Evolutionary conservation across 2,329 filamentous ascomycete genomes (phyloP).

Genomic region (Pseudogymnoascus sp.): DNA sequence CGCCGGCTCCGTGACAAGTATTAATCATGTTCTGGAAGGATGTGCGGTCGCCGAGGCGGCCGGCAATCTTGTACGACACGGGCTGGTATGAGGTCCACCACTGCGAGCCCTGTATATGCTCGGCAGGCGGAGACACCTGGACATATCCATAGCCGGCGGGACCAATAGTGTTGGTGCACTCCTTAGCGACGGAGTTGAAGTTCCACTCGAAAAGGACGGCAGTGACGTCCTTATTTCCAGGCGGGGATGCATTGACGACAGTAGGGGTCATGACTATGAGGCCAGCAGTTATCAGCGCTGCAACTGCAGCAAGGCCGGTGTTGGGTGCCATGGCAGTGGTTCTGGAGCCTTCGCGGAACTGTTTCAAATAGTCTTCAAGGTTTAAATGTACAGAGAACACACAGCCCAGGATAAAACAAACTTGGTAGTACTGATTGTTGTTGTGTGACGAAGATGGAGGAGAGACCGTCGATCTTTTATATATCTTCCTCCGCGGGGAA

Average conservation of each 20-base stretch:
- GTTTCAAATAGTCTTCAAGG: not conserved
- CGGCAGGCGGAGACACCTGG: not conserved
- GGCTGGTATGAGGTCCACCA: conserved; percentile 5
- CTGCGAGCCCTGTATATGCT: not conserved
- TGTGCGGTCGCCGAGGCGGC: not conserved
- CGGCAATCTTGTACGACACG: not conserved
- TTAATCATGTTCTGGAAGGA: not conserved
- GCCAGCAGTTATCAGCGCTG: not conserved
- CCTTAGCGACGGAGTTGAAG: conserved; percentile 2
- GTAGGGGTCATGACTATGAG: not conserved
- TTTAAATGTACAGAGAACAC: not conserved
- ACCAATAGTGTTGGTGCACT: conserved; percentile 1
- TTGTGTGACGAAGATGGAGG: not conserved
- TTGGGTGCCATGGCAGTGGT: not conserved
- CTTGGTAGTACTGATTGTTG: not conserved
- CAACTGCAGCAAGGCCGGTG: not conserved
- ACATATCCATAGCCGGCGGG: not conserved
- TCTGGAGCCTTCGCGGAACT: not conserved
- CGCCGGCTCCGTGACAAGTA: not conserved
- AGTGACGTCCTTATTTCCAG: not conserved
- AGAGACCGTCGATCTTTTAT: not conserved
- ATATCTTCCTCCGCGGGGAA: not conserved
- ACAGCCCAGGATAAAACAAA: not conserved
- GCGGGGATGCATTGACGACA: not conserved
- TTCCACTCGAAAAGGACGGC: conserved; percentile 3